A percentile compares a stretch with the other conserved stretches of the same genome.
Conservation (phyloP, 139 green algal genomes). For the Eudorina sp. region DNA sequence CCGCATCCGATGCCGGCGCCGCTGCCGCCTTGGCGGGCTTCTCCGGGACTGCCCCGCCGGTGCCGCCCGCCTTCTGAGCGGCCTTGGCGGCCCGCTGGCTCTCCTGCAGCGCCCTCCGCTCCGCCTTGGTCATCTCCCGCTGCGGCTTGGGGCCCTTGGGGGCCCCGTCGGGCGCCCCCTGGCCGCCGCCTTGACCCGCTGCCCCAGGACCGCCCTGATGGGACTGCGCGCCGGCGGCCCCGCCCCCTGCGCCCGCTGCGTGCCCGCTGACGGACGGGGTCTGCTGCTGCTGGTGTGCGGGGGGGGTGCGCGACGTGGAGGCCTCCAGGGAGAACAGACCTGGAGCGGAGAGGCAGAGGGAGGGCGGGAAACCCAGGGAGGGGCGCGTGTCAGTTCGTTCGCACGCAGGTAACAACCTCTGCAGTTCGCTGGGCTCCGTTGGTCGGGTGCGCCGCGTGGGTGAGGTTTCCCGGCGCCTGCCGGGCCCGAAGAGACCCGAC, state of each 20-base stretch:
- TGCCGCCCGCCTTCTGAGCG: conserved; percentile 59
- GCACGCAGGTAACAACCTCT: too few species aligned
- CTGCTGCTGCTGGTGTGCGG: not conserved
- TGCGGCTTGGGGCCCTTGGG: conserved; percentile 39
- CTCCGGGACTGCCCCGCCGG: not conserved
- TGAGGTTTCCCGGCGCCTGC: too few species aligned
- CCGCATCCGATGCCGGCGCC: not conserved
- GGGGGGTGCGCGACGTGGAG: not conserved
- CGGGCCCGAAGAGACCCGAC: too few species aligned
- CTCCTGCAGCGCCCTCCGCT: conserved; percentile 87
- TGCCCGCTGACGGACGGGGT: not conserved
- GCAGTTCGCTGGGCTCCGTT: too few species aligned
- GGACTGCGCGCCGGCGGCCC: not conserved
- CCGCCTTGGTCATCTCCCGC: conserved; percentile 82
- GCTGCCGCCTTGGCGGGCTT: conserved; percentile 19
- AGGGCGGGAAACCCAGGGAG: too few species aligned
- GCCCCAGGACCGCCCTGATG: not conserved
- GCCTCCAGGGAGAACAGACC: conserved; percentile 39
- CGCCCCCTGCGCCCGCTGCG: not conserved
- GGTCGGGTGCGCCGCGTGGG: too few species aligned
- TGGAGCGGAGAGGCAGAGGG: not conserved
- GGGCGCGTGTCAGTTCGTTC: too few species aligned
- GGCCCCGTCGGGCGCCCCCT: not conserved
- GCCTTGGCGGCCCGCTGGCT: conserved; percentile 87
- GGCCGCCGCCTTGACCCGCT: not conserved